Evolutionary conservation across 306 rosid genomes (phyloP), one percentile per base, ranked within the genome.

Genomic region (Cucumis melo): DNA sequence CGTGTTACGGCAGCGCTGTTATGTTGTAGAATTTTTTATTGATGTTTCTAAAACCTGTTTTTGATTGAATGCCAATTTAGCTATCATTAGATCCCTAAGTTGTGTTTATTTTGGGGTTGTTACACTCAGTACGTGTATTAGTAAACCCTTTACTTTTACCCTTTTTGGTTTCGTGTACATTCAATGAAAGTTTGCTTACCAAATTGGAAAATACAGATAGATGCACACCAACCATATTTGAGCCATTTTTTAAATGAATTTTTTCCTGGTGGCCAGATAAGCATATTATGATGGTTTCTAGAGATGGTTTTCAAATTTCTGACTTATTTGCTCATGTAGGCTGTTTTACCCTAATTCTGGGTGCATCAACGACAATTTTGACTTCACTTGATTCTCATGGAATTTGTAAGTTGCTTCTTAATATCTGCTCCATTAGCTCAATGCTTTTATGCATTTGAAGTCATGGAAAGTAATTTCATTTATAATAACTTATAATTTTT

Each of bases 401-500:
- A 74, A 36, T 74, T 74, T 54, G 77, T 74, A 74, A 53, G 77
- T 74, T 36, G 44, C 34, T 74, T 23, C 48, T 55, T 42, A 73
- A 16, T 16, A 32, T 53, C 48, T 53, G 38, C 57, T 21, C 20
- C 20, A 23, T 46, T 20, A 41, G 57, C 46, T 67, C 36, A 39
- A 13, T 42, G 74, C 55, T 23, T 70, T 6, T 13, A 23, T 70
- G 7, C 38, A 7, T 70, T 12, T 23, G 57, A 70, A 21, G 14
- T 51, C 56, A 51, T 51, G 56, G 56, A 51, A 51, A 51, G 8
- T 51, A 51, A 46, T 46, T 13, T 46, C 5, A 11, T 46, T 12
- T 13, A 46, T 46, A 46, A 46, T 46, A 12, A 46, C 36, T 13
- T 2, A 46, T 11, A 16, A 15, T 14, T 73, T 17, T 38, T 41